These are phyloP conservation scores for Carallia brachiata DNA, from an alignment of 345 rosid species.

Conservation along the genomic window DNA sequence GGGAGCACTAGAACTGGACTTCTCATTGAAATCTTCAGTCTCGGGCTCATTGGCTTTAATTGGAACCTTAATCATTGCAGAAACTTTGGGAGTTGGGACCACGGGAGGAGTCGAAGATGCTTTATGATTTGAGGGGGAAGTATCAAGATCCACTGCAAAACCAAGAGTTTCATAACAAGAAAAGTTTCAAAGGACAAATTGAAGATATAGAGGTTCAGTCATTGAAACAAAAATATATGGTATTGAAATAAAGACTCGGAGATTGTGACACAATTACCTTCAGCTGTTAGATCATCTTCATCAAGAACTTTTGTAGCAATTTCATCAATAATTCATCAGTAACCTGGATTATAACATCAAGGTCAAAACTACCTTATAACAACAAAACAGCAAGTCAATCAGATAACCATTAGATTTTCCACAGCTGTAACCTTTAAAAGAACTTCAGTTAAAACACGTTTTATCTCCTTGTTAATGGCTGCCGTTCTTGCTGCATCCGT, in stretches of 20 bases:
- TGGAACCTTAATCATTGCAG: constrained; percentile 50
- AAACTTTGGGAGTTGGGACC: constrained; percentile 43
- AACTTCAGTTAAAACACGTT: constrained; percentile 89
- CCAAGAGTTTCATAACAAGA: constrained; percentile 6
- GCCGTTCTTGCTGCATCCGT: constrained; percentile 65
- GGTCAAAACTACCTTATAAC: constrained; percentile 19
- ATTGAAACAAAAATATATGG: constrained; percentile 2
- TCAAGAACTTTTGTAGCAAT: constrained; percentile 84
- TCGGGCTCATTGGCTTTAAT: constrained; percentile 36
- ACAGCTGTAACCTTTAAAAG: constrained; percentile 66
- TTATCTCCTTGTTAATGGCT: constrained; percentile 88
- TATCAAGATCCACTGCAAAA: constrained; percentile 44
- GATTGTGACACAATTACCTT: constrained; percentile 46
- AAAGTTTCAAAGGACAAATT: not conserved
- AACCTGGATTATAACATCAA: constrained; percentile 52
- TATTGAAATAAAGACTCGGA: not conserved
- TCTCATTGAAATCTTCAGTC: constrained; percentile 41
- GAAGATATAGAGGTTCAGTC: constrained; percentile 8
- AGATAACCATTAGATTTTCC: constrained; percentile 23
- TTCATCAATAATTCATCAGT: constrained; percentile 93
- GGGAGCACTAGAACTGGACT: constrained; percentile 52
- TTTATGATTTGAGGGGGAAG: constrained; percentile 34
- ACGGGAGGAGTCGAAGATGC: constrained; percentile 38
- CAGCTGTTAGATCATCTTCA: constrained; percentile 60
- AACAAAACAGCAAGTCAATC: constrained; percentile 2